Base-by-base conservation (phyloP, 2,329 filamentous ascomycete genomes). In the Fusarium tricinctum region DNA sequence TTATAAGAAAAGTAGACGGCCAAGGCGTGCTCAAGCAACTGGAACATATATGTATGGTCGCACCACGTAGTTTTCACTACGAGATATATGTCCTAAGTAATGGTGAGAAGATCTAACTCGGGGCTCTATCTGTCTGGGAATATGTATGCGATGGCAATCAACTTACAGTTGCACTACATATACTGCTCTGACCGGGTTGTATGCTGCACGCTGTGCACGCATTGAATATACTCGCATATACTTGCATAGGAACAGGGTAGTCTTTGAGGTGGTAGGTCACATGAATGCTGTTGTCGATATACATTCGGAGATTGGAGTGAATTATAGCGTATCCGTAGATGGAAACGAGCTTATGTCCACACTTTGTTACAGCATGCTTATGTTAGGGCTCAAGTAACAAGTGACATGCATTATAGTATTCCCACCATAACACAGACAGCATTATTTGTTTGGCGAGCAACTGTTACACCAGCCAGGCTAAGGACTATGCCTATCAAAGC, bases 161-260 rank as follows among this genome's bases (percentile, higher is more conserved):
- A 47, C 44, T 33, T 63, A 45, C 23, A 54, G 46, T 62, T 45
- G 43, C 67, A 68, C 49, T 45, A 44, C 62, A 57, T 48, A 38
- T 38, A 10, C 45, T 45, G 56, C 30, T 35, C 40, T 51, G 58
- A 33, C 47, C n/a, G 20, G 38, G 38, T 28, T 57, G 28, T 43
- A 38, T 51, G 48, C 40, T 49, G 51, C 59, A 59, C 56, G 49
- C 38, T 61, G 26, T 51, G 40, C 39, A 53, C 43, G 43, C 35
- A 20, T 44, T 47, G n/a, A 42, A 49, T 30, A 47, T 32, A 42
- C 30, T 22, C 43, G 38, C 52, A 49, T 30, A 47, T 32, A 42
- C 30, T 22, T 47, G 38, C 52, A 45, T 30, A 17, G 15, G 26
- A 54, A 20, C 22, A 48, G 20, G n/a, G 19, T 26, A 39, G 45